Base-by-base conservation (phyloP, 2,329 filamentous ascomycete species). In the Cordyceps cicadae region DNA sequence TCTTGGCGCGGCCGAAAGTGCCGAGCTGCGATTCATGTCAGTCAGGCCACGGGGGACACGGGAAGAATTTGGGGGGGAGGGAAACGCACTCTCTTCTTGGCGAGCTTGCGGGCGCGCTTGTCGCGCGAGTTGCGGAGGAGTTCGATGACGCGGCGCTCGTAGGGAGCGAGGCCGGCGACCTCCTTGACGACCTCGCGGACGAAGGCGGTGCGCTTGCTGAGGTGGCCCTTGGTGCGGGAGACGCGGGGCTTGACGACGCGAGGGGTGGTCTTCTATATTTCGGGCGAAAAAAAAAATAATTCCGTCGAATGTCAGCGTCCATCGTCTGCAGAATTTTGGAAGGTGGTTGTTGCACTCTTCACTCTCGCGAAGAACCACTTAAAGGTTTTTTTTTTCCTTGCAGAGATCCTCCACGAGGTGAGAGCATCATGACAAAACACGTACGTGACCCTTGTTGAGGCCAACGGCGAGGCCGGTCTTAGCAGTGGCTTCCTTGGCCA, bases 141-240 rank as follows among this genome's bases (percentile, higher is more conserved):
- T 87, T 99, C 94, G 77, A 99, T 96, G 72, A 99, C 90, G 76
- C 94, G 92, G 80, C 94, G 93, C 88, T 99, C 94, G 79, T 99
- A 94, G 74, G 90, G 90, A 71, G 90, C 90, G 71, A 94, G 89
- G 75, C 90, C 94, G 79, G 92, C 87, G 78, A 97, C 94, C 84
- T 99, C 94, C 86, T 95, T 96, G 79, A 96, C 91, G 76, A 99
- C 88, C 76, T 97, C 92, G 72, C 94, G 87, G 71, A 97, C 93
- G 81, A 99, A 97, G 72, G 89, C 87, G 71, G 94, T 97, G 75
- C 92, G 88, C 88, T 96, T 96, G 83, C 90, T 95, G 75, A 96
- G 83, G 81, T 94, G 90, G 71, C 94, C 94, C 87, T 97, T 97
- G 82, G 87, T 92, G 71, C 88, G 83, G 74, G 87, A 90, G 73